Base-by-base conservation (phyloP, 2,329 filamentous ascomycete species). In the Fusarium pininemorale region DNA sequence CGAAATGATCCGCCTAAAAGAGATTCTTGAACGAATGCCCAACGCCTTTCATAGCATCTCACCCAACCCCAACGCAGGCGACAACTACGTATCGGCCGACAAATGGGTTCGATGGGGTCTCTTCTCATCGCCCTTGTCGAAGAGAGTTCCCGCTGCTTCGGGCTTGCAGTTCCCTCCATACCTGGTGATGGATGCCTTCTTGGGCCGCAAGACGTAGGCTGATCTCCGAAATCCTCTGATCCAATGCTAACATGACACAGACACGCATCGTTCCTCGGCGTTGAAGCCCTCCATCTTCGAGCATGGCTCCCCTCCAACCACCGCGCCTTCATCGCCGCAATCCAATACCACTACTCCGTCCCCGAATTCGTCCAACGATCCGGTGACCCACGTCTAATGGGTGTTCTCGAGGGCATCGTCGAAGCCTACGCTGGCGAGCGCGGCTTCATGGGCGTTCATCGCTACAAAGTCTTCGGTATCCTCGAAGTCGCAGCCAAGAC, bases 381-480 rank as follows among this genome's bases (percentile, higher is more conserved):
- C 1, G 84, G 84, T 1, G 87, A 89, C 58, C 82, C 84, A 0
- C 81, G 86, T 16, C 80, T 89, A 1, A 86, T 87, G 76, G 87
- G 87, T 7, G 86, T 89, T 1, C 69, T 89, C 2, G 87, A 89
- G 64, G 87, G 87, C 0, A 88, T 89, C 6, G 83, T 89, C 3
- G 87, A 89, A 73, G 86, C 87, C 0, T 89, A 89, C 69, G 85
- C 86, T 0, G 87, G 87, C 2, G 87, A 89, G 71, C 82, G 87
- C 26, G 87, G 87, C 1, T 89, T 89, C 75, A 88, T 89, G 87
- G 87, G 87, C 10, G 85, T 84, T 0, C 87, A 89, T 73, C 80
- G 87, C n/a, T 88, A 89, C 77, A 89, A 89, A 74, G 87, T 89
- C 9, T 89, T 88, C 70, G 87, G 87, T 3, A 86, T 89, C 35